These are phyloP conservation scores for Apiospora phragmitis DNA, from an alignment of 2,329 filamentous ascomycete genomes.

Conservation along the genomic window DNA sequence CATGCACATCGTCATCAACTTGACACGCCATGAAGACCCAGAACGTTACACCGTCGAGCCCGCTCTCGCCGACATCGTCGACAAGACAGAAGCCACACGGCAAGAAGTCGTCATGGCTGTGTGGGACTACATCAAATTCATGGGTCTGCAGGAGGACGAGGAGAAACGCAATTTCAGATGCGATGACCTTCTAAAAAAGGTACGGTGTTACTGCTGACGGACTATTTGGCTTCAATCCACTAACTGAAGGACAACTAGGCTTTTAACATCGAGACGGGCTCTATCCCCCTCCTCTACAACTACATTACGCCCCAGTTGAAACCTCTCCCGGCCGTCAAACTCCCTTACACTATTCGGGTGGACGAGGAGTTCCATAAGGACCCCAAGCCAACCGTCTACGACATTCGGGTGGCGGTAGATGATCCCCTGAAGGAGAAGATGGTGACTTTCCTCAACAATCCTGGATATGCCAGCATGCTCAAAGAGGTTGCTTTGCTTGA, in stretches of 20 bases:
- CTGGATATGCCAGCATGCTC: conserved; percentile 69
- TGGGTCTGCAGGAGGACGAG: conserved; percentile 88
- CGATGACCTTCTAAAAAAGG: conserved; percentile 77
- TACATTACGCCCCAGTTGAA: conserved; percentile 77
- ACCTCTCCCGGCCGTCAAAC: conserved; percentile 76
- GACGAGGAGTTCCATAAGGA: conserved; percentile 79
- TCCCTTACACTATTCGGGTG: conserved; percentile 91
- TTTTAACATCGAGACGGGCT: conserved; percentile 76
- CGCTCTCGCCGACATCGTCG: conserved; percentile 78
- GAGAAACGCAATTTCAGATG: conserved; percentile 92
- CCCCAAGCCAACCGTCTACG: conserved; percentile 82
- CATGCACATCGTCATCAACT: conserved; percentile 84
- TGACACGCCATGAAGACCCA: conserved; percentile 80
- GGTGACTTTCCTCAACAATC: conserved; percentile 65
- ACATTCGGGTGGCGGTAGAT: conserved; percentile 81
- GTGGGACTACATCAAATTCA: conserved; percentile 91
- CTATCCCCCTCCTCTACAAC: conserved; percentile 82
- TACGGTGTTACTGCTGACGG: conserved; percentile 42
- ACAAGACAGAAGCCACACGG: conserved; percentile 83
- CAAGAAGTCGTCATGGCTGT: conserved; percentile 87
- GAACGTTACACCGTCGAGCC: conserved; percentile 82
- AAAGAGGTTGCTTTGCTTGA: conserved; percentile 77
- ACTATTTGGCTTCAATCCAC: background rate
- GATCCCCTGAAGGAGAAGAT: conserved; percentile 75
- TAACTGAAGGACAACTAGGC: conserved; percentile 42